Conservation (phyloP, 495 filamentous ascomycete species). For the Hypoxylon perforatum region DNA sequence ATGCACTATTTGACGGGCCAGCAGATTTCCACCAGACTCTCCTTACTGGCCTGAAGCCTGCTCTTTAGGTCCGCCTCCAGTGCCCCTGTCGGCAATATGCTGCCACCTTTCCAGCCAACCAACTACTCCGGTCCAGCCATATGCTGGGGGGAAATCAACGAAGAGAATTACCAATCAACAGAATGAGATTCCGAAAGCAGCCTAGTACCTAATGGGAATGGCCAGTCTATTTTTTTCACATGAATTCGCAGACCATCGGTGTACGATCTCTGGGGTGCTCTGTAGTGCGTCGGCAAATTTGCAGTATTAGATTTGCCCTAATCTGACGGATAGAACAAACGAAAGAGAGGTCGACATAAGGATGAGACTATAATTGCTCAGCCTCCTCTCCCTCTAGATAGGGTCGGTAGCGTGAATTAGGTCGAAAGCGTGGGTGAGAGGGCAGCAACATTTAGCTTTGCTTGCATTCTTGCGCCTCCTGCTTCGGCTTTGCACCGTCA, state of each 20-base stretch:
- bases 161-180: conserved; percentile 46
- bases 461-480: conserved; percentile 99
- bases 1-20: conserved; percentile 39
- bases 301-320: conserved; percentile 34
- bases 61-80: conserved; percentile 23
- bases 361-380: conserved; percentile 24
- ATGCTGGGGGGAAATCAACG: conserved; percentile 38
- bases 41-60: conserved; percentile 30
- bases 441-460: conserved; percentile 77
- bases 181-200: conserved; percentile 46
- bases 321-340: conserved; percentile 26
- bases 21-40: conserved; percentile 29
- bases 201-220: conserved; percentile 41
- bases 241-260: conserved; percentile 40
- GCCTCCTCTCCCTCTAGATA: conserved; percentile 18
- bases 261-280: conserved; percentile 14
- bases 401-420: conserved; percentile 25
- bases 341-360: conserved; percentile 10
- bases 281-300: conserved; percentile 37
- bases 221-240: conserved; percentile 49
- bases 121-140: conserved; percentile 42
- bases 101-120: conserved; percentile 36
- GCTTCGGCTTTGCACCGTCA: conserved; percentile 95
- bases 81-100: conserved; percentile 36
- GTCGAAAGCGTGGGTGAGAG: conserved; percentile 15